Percentiles rank a stretch among this genome's conserved stretches.
These are phyloP conservation scores for Otatea glauca DNA, from an alignment of 176 grass and related monocot species.

Conservation along the genomic window DNA sequence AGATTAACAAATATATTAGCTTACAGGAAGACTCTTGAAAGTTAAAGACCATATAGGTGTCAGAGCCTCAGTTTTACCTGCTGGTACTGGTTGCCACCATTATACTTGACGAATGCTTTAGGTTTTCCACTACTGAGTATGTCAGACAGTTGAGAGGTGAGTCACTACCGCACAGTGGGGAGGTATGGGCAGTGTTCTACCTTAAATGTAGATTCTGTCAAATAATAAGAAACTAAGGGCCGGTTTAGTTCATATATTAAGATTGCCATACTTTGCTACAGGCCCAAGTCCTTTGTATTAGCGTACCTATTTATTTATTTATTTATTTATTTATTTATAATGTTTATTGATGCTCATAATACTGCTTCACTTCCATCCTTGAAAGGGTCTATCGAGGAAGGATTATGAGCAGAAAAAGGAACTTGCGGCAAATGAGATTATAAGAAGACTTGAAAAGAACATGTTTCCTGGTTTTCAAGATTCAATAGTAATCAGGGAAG, in stretches of 20 bases:
- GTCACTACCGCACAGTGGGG: slow-evolving; percentile 30
- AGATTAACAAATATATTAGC: slow-evolving; percentile 17
- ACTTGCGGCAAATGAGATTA: slow-evolving; percentile 72
- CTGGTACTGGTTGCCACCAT: slow-evolving; percentile 89
- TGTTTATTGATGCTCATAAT: neutral
- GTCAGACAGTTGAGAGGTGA: neutral
- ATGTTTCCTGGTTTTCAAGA: slow-evolving; percentile 81
- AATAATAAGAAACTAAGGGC: too few species aligned
- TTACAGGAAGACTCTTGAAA: slow-evolving; percentile 83
- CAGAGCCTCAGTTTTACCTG: slow-evolving; percentile 54
- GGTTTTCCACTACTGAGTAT: slow-evolving; percentile 3
- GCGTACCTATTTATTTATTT: too few species aligned
- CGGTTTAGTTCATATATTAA: too few species aligned
- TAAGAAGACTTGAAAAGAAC: slow-evolving; percentile 78
- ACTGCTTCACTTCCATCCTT: slow-evolving; percentile 21
- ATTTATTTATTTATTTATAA: neutral
- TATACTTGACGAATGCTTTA: slow-evolving; percentile 75
- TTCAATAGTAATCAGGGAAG: slow-evolving; percentile 93
- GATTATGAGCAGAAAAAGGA: slow-evolving; percentile 89
- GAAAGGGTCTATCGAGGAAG: slow-evolving; percentile 69
- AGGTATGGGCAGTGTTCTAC: slow-evolving; percentile 50
- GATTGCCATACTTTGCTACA: too few species aligned
- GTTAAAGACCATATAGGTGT: slow-evolving; percentile 66
- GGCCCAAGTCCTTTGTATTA: neutral
- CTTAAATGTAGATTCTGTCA: neutral